phyloP scores from a whole-genome alignment of 2,329 filamentous ascomycete species.

The Fusarium sp. region DNA sequence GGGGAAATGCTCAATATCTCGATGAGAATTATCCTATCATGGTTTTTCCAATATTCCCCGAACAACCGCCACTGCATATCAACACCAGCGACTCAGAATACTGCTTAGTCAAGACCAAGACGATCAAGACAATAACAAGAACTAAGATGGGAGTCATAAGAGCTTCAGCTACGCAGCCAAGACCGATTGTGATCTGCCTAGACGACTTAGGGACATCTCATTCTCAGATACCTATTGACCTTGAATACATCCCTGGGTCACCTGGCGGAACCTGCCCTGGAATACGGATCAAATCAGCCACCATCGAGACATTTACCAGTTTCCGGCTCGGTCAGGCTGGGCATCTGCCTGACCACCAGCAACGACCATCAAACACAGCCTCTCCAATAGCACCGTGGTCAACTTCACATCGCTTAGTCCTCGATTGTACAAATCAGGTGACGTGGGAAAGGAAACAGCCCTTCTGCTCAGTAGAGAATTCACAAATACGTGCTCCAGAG shows the following conservation, averaged over 20 bases:
- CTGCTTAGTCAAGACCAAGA: constrained; percentile 1
- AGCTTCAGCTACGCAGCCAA: background rate
- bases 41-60: background rate
- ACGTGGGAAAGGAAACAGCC: background rate
- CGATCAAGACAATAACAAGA: background rate
- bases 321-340: constrained; percentile 1
- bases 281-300: background rate
- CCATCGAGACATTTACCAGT: background rate
- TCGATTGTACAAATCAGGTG: background rate
- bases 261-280: fast-evolving
- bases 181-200: background rate
- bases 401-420: background rate
- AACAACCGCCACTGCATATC: constrained; percentile 7
- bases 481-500: background rate
- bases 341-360: constrained; percentile 8
- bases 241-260: background rate
- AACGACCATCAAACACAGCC: background rate
- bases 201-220: background rate
- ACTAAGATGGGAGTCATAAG: background rate
- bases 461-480: fast-evolving
- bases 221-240: background rate
- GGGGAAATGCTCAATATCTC: background rate
- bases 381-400: constrained; percentile 9
- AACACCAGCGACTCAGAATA: background rate
- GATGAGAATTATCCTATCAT: background rate